Evolutionary conservation across 1,139 yeast genomes (phyloP).

Genomic region (Debaryomycetaceae sp.): DNA sequence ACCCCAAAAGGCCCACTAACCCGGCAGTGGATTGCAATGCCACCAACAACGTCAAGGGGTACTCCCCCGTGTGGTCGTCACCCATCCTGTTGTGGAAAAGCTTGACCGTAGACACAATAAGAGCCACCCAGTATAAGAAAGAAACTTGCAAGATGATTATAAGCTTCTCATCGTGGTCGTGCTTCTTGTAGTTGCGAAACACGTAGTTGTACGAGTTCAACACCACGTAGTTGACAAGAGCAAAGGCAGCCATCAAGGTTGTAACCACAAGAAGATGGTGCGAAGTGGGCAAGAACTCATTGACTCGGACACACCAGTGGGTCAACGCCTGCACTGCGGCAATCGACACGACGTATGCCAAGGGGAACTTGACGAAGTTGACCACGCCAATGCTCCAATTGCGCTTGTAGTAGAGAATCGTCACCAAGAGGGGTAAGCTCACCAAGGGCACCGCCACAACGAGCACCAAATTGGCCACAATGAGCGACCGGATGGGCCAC

Average conservation of each 20-base stretch:
- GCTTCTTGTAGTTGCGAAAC: constrained; percentile 46
- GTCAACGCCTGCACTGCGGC: constrained; percentile 32
- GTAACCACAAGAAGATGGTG: constrained; percentile 33
- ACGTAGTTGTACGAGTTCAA: constrained; percentile 41
- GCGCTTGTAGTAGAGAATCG: constrained; percentile 41
- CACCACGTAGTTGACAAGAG: constrained; percentile 52
- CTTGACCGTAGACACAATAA: constrained; percentile 44
- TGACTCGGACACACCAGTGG: too few relatives aligned
- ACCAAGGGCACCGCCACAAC: constrained; percentile 55
- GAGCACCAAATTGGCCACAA: constrained; percentile 44
- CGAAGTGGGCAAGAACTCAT: constrained; percentile 60
- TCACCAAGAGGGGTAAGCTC: constrained; percentile 41
- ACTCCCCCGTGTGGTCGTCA: constrained; percentile 60
- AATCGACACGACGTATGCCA: constrained; percentile 45
- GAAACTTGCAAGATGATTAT: constrained; percentile 58
- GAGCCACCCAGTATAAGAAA: constrained; percentile 50
- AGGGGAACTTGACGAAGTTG: constrained; percentile 48
- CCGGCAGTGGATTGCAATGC: constrained; percentile 47
- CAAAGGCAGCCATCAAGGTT: constrained; percentile 44
- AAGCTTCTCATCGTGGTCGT: constrained; percentile 68
- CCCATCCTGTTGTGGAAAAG: constrained; percentile 36
- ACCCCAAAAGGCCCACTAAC: constrained; percentile 51
- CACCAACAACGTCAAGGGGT: constrained; percentile 48
- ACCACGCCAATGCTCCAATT: constrained; percentile 46
- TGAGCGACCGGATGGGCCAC: constrained; percentile 44